Evolutionary conservation across 441 rosid species (phyloP).

Genomic region (Rhodomyrtus psidioides): DNA sequence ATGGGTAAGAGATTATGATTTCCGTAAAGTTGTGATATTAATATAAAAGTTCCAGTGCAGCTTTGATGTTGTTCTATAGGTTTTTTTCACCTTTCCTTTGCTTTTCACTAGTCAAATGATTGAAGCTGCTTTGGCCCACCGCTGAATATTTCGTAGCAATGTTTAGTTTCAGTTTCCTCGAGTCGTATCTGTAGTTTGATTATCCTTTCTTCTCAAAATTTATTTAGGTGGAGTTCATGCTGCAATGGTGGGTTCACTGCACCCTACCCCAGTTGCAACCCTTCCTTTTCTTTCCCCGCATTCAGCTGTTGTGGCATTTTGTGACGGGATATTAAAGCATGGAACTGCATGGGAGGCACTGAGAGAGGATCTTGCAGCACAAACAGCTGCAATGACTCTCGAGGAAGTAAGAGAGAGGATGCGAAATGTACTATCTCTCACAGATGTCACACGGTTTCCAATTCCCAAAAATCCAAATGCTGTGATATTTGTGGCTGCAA

Average conservation of each 20-base stretch:
- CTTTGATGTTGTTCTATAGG: not conserved
- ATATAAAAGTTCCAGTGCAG: not conserved
- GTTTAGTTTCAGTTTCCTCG: not conserved
- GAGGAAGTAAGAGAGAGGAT: conserved; percentile 89
- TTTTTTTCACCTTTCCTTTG: not conserved
- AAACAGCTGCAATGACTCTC: conserved; percentile 65
- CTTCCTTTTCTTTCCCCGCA: conserved; percentile 96
- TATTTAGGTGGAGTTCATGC: conserved; percentile 96
- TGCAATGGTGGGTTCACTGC: conserved; percentile 95
- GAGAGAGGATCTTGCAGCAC: conserved; percentile 72
- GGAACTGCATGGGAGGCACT: conserved; percentile 98
- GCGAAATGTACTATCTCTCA: conserved; percentile 87
- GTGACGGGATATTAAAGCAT: conserved; percentile 83
- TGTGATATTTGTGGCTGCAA: conserved; percentile 88
- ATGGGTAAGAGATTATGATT: conserved; percentile 60
- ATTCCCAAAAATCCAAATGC: conserved; percentile 74
- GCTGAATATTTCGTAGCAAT: not conserved
- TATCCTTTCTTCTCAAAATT: not conserved
- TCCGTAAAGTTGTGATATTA: not conserved
- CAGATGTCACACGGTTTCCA: conserved; percentile 96
- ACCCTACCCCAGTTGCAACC: conserved; percentile 90
- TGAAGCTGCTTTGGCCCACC: not conserved
- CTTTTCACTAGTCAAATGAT: not conserved
- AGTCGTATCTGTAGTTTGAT: not conserved
- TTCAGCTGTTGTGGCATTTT: conserved; percentile 97